Base-by-base conservation (phyloP, 2,329 filamentous ascomycete genomes). In the Ophiostoma ulmi region DNA sequence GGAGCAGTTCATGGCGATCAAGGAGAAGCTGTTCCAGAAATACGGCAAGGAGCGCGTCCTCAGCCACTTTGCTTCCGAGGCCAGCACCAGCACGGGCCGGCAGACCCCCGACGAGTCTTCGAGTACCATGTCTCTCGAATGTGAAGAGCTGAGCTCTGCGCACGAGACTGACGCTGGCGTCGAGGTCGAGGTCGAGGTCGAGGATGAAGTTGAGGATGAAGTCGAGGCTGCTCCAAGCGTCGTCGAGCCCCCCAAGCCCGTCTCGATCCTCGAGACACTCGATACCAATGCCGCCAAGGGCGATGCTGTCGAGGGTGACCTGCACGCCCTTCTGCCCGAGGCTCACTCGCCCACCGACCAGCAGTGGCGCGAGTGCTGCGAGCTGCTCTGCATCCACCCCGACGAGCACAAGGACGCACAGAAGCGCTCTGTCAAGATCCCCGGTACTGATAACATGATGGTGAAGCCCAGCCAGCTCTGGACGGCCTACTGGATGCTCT, bases 401-500 rank as follows among this genome's bases (percentile, higher is more conserved):
- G 67, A 72, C 11, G 71, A 55, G 20, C 74, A 75, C 72, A 71
- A 69, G 68, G 70, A 75, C 65, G 72, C 74, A 0, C 71, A 70
- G 64, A 58, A 31, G 6, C 70, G 70, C 41, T 75, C 75, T 22
- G 61, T 75, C 69, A 64, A 61, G 36, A 71, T 75, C 7, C 75
- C 75, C 6, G 72, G 73, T 48, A 73, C 75, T 0, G 71, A 72
- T 26, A 73, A 73, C 70, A 72, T 75, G 72, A 63, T 22, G 63
- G 52, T 75, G 14, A 73, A 71, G 72, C 75, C 75, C 5, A 72
- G 73, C 70, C 75, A 75, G 72, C 72, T 74, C 13, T 73, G 72
- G 74, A 74, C 75, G 41, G 75, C 74, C 1, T 74, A 74, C 70
- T 73, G 73, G 72, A 76, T 76, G 75, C 69, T 76, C 41, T 64